Percentiles rank a stretch among this genome's conserved stretches.
phyloP scores from a whole-genome alignment of 805 yeast genomes.

The Danielia oregonensis region DNA sequence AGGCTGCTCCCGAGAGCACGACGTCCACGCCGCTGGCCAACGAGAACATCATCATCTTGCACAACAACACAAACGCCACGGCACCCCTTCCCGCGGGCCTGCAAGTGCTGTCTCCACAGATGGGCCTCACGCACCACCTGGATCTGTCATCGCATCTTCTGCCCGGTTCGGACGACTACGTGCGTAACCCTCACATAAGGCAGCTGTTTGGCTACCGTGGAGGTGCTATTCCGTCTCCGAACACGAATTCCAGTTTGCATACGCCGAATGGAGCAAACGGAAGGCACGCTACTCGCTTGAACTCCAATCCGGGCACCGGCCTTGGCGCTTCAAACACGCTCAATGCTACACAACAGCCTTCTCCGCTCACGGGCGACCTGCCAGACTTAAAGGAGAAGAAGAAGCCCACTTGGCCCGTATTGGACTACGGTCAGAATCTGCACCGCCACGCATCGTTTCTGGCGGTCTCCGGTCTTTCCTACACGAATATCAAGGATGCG shows the following conservation, averaged over 20 bases:
- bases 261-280: constrained; percentile 19
- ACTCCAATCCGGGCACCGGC: constrained; percentile 6
- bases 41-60: constrained; percentile 50
- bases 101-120: constrained; percentile 1
- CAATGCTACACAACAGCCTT: constrained; percentile 19
- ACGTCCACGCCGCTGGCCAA: constrained; percentile 16
- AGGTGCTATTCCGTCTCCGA: constrained; percentile 23
- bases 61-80: constrained; percentile 49
- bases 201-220: too few relatives aligned
- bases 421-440: not conserved
- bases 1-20: constrained; percentile 24
- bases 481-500: constrained; percentile 50
- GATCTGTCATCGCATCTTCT: constrained; percentile 1
- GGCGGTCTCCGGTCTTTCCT: constrained; percentile 59
- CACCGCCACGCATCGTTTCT: constrained; percentile 52
- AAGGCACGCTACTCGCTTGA: constrained; percentile 2
- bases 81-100: constrained; percentile 39
- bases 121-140: not conserved
- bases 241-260: constrained; percentile 21
- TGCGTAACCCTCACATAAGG: too few relatives aligned
- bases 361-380: constrained; percentile 21
- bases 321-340: constrained; percentile 6
- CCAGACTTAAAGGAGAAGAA: constrained; percentile 13
- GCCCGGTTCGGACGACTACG: constrained; percentile 1
- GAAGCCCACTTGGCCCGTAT: not conserved